These are phyloP conservation scores for Aspergillus sp. DNA, from an alignment of 2,329 filamentous ascomycete genomes.

Conservation along the genomic window DNA sequence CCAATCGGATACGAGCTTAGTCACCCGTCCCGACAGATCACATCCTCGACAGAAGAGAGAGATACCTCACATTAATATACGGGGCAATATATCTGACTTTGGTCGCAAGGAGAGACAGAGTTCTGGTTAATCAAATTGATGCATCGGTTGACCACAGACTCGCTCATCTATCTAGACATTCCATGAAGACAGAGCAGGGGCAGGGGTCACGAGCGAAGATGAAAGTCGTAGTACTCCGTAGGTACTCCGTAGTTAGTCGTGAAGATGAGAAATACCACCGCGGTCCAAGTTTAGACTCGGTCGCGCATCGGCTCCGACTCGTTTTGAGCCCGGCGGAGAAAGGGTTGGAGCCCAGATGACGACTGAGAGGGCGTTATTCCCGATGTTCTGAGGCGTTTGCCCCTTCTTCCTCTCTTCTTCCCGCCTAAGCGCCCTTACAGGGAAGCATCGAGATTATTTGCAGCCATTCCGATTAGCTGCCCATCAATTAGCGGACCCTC, in stretches of 20 bases:
- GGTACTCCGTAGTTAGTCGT: not conserved
- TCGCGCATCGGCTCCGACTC: slow-evolving; percentile 9
- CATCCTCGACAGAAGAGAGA: not conserved
- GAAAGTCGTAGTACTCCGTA: too few species aligned
- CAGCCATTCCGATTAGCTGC: not conserved
- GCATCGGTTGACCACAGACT: not conserved
- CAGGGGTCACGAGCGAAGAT: not conserved
- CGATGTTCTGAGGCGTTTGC: not conserved
- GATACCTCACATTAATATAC: not conserved
- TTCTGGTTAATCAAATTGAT: not conserved
- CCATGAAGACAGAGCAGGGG: not conserved
- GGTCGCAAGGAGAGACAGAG: not conserved
- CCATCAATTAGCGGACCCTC: not conserved
- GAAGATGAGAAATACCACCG: not conserved
- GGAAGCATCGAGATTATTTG: not conserved
- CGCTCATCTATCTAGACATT: not conserved
- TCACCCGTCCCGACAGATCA: not conserved
- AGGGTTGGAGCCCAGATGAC: not conserved
- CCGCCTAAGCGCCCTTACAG: not conserved
- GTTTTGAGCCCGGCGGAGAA: not conserved
- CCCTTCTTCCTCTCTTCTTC: not conserved
- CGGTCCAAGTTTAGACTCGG: not conserved
- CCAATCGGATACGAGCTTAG: not conserved
- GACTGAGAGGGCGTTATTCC: not conserved
- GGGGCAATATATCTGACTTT: not conserved